A percentile compares a stretch with the other conserved stretches of the same genome.
phyloP scores from a whole-genome alignment of 2,329 filamentous ascomycete genomes.

The Paraphaeosphaeria minitans region DNA sequence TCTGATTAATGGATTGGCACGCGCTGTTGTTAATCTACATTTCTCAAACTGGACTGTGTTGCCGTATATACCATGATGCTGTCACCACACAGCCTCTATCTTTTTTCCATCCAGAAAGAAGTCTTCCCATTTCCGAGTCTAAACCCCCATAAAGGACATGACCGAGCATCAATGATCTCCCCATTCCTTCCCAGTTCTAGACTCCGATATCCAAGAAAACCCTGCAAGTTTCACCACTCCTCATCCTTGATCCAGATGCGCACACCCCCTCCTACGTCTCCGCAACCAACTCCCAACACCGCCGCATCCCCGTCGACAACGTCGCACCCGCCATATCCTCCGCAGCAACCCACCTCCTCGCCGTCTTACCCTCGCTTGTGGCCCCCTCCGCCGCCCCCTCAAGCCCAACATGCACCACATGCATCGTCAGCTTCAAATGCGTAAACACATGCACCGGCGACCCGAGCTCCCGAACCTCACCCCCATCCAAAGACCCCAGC shows the following conservation, averaged over 20 bases:
- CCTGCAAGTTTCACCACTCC: too few relatives aligned
- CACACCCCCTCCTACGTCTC: too few relatives aligned
- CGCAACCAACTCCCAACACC: conserved; percentile 33
- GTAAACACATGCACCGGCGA: conserved; percentile 43
- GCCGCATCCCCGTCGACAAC: conserved; percentile 45
- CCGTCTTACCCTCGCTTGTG: conserved; percentile 14
- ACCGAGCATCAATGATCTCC: too few relatives aligned
- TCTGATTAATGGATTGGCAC: background rate
- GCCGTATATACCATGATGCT: background rate
- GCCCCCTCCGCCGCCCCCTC: conserved; percentile 16
- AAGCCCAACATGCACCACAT: conserved; percentile 32
- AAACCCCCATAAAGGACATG: too few relatives aligned
- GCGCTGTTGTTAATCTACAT: background rate
- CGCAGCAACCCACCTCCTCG: conserved; percentile 39
- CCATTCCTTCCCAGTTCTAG: too few relatives aligned
- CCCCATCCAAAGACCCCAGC: background rate
- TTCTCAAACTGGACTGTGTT: background rate
- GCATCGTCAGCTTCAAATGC: conserved; percentile 44
- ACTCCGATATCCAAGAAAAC: too few relatives aligned
- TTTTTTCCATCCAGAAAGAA: too few relatives aligned
- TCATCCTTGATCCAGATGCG: too few relatives aligned
- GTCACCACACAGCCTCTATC: too few relatives aligned
- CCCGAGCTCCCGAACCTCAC: conserved; percentile 21
- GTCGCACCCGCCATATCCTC: conserved; percentile 39
- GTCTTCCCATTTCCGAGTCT: too few relatives aligned